These are phyloP conservation scores for Calonectria leucothoes DNA, from an alignment of 2,329 filamentous ascomycete genomes.

Conservation along the genomic window DNA sequence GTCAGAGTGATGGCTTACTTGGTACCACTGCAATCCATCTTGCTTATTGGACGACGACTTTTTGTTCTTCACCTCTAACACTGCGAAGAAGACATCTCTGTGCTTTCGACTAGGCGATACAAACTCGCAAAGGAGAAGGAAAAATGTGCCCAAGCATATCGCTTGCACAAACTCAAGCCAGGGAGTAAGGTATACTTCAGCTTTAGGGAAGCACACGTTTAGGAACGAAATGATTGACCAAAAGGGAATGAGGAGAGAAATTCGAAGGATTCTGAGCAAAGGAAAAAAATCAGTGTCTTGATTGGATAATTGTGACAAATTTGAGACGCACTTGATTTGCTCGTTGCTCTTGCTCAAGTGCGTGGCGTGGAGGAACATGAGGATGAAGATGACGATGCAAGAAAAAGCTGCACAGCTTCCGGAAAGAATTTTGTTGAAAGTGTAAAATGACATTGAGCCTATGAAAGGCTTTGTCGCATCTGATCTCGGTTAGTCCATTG, in stretches of 20 bases:
- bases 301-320: fast-evolving
- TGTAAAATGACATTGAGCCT: conserved; percentile 24
- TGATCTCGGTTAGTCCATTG: not conserved
- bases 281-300: not conserved
- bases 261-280: conserved; percentile 32
- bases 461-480: conserved; percentile 25
- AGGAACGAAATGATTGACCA: conserved; percentile 32
- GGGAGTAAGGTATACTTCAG: conserved; percentile 27
- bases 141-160: conserved; percentile 31
- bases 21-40: conserved; percentile 31
- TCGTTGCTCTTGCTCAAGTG: conserved; percentile 31
- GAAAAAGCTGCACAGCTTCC: conserved; percentile 28
- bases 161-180: conserved; percentile 31
- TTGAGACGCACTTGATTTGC: conserved; percentile 30
- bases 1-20: not conserved
- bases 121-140: conserved; percentile 32
- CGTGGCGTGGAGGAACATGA: conserved; percentile 31
- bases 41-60: not conserved
- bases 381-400: conserved; percentile 26
- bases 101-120: conserved; percentile 26
- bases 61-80: conserved; percentile 13
- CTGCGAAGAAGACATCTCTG: conserved; percentile 33
- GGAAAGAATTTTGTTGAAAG: conserved; percentile 28
- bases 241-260: conserved; percentile 31
- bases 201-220: conserved; percentile 19